These are phyloP conservation scores for Hypoxylon fuscum DNA, from an alignment of 495 filamentous ascomycete species.

Conservation along the genomic window DNA sequence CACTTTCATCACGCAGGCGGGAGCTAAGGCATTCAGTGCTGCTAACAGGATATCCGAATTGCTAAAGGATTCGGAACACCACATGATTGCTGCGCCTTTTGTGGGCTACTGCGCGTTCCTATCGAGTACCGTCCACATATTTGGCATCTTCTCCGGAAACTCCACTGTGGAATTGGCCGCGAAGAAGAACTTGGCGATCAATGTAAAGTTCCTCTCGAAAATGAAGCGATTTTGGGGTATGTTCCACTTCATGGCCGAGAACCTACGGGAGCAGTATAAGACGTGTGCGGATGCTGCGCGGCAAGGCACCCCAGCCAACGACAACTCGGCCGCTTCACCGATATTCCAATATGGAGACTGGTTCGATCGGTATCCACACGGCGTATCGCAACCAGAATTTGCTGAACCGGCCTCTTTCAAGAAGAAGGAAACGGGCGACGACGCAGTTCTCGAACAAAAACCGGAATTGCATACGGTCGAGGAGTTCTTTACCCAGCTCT, in stretches of 20 bases:
- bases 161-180: conserved; percentile 75
- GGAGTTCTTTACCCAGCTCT: conserved; percentile 89
- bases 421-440: conserved; percentile 77
- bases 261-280: conserved; percentile 88
- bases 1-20: conserved; percentile 78
- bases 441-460: conserved; percentile 84
- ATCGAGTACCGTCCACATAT: conserved; percentile 91
- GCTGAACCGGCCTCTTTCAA: conserved; percentile 75
- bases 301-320: conserved; percentile 59
- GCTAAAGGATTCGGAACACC: conserved; percentile 78
- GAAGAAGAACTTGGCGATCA: conserved; percentile 87
- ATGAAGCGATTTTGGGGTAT: conserved; percentile 99
- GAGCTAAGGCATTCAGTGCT: conserved; percentile 81
- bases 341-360: conserved; percentile 98
- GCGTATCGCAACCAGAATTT: conserved; percentile 83
- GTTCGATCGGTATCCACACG: conserved; percentile 95
- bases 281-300: conserved; percentile 81
- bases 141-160: conserved; percentile 86
- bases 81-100: conserved; percentile 88
- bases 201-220: conserved; percentile 87
- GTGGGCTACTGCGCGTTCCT: conserved; percentile 94
- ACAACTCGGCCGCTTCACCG: conserved; percentile 61
- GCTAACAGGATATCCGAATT: conserved; percentile 88
- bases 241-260: conserved; percentile 96
- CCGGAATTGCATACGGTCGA: conserved; percentile 92